phyloP scores from a whole-genome alignment of 352 stramenopile species.

The Blastocystis sp. region DNA sequence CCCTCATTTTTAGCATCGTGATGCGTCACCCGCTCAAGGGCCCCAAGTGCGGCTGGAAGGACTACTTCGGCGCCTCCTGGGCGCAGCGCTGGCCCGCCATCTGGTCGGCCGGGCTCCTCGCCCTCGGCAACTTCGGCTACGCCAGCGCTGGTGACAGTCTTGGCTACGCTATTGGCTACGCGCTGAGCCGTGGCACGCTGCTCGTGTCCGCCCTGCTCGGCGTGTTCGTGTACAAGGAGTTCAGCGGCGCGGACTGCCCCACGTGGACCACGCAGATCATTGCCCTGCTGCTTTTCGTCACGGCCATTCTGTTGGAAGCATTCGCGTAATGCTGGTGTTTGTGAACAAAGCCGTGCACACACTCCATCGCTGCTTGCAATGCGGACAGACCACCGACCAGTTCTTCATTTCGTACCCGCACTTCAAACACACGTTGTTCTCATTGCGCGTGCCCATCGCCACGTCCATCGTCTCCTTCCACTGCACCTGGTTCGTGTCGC shows the following conservation, averaged over 20 bases:
- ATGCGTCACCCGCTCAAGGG: slow-evolving; percentile 65
- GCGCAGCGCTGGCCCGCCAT: slow-evolving; percentile 52
- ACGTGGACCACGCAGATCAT: slow-evolving; percentile 59
- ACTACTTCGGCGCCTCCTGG: slow-evolving; percentile 44
- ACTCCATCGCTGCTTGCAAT: slow-evolving; percentile 49
- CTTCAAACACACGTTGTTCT: neutral
- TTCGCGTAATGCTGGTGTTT: slow-evolving; percentile 29
- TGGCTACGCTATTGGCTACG: slow-evolving; percentile 61
- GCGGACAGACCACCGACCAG: slow-evolving; percentile 4
- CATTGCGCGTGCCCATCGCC: neutral
- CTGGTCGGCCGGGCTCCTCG: slow-evolving; percentile 48
- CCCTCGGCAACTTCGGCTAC: slow-evolving; percentile 56
- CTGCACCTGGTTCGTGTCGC: slow-evolving; percentile 23
- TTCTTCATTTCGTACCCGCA: neutral
- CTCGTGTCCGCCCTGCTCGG: slow-evolving; percentile 48
- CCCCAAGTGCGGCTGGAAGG: slow-evolving; percentile 25
- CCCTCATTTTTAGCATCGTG: slow-evolving; percentile 40
- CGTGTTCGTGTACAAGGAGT: slow-evolving; percentile 56
- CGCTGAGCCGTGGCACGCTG: slow-evolving; percentile 63
- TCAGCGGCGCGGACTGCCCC: slow-evolving; percentile 25
- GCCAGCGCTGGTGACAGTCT: slow-evolving; percentile 32
- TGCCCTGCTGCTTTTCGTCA: slow-evolving; percentile 45
- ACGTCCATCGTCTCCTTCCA: slow-evolving; percentile 38
- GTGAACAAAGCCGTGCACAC: slow-evolving; percentile 17
- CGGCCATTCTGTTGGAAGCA: slow-evolving; percentile 46